Base-by-base conservation (phyloP, 208 protist genomes). In the Acanthamoeba sp. region DNA sequence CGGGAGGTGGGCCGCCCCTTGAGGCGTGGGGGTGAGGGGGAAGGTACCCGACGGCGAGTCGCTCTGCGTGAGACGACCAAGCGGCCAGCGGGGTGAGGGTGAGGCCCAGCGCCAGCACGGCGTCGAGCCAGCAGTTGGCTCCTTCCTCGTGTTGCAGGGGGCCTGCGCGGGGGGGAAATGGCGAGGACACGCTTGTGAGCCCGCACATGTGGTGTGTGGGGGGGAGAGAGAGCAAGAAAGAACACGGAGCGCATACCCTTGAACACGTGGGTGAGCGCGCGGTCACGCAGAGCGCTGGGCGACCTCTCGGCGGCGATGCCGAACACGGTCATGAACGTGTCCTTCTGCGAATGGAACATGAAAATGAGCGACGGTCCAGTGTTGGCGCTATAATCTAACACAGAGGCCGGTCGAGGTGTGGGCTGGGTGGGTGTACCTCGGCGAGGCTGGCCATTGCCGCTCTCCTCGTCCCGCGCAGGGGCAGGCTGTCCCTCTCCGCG, bases 71-170 rank as follows among this genome's bases (percentile, higher is more conserved):
- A 18, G 36, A 55, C 1, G 40, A 27, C 73, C 73, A 80, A 48
- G 69, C 69, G 34, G 73, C 22, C 20, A 84, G 73, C 36, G 73
- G 73, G 7, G 40, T 12, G 24, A 84, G 73, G 38, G 73, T 24
- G 12, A 84, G 73, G 12, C 73, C 73, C 38, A 84, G 42, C 38
- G 10, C 73, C 73, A 84, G 73, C 4, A 84, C 73, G 42, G 73
- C 73, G 73, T 84, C 73, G 14, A 84, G 73, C 73, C 73, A 84
- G 40, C 73, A 84, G 18, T 36, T 84, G 3, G 38, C 73, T 10
- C 73, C 73, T 18, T 38, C 40, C 1, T 9, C 40, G 9, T 84
- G 16, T n/a, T 84, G 73, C 12, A 84, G 5, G 5, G 73, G 73
- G 3, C 73, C 73, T 84, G 66, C 48, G 48, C 3, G 48, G 20